phyloP scores from a whole-genome alignment of 1,284 basidiomycete species.

The Cryptococcus amylolentus region DNA sequence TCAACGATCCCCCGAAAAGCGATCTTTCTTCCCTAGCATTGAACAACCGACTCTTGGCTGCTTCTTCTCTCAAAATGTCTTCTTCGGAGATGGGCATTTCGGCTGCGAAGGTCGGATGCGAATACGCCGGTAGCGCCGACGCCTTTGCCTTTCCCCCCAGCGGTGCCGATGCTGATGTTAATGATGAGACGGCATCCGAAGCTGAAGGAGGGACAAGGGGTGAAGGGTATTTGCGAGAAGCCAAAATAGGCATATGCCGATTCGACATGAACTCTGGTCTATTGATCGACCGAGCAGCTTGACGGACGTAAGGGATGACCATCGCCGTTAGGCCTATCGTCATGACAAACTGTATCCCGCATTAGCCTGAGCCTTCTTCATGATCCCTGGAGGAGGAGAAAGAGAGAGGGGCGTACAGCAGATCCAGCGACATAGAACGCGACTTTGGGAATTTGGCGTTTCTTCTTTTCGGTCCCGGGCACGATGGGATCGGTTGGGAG shows the following conservation, averaged over 20 bases:
- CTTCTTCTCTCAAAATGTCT: neutral
- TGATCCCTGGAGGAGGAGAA: neutral
- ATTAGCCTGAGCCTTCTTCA: neutral
- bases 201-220: neutral
- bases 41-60: conserved; percentile 14
- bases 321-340: conserved; percentile 35
- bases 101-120: neutral
- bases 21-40: conserved; percentile 30
- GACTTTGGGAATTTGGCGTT: conserved; percentile 32
- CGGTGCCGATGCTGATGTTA: neutral
- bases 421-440: conserved; percentile 41
- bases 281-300: conserved; percentile 25
- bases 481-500: conserved; percentile 4
- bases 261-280: conserved; percentile 30
- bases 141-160: neutral
- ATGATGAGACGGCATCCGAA: neutral
- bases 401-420: conserved; percentile 23
- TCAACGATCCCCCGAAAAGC: conserved; percentile 20
- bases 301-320: conserved; percentile 34
- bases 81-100: neutral
- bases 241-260: conserved; percentile 5
- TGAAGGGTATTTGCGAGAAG: neutral
- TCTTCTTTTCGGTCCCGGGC: neutral
- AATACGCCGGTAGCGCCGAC: neutral
- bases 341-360: conserved; percentile 29